A percentile compares a stretch with the other conserved stretches of the same genome.
phyloP scores from a whole-genome alignment of 2,329 filamentous ascomycete genomes.

The Colletotrichum sansevieriae region DNA sequence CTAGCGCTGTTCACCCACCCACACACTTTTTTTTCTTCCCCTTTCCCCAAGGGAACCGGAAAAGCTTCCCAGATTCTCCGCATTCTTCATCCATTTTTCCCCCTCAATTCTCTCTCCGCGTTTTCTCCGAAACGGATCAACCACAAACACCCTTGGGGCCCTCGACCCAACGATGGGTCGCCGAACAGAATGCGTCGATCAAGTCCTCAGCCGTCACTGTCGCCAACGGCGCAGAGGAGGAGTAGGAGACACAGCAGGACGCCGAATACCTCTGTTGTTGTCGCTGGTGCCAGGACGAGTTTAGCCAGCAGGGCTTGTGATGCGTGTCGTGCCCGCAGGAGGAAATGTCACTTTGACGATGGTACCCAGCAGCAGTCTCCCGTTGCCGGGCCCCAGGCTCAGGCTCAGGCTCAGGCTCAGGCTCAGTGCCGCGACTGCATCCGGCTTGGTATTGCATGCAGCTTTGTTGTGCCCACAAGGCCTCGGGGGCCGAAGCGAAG shows the following conservation, averaged over 20 bases:
- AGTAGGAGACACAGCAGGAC: slow-evolving; percentile 24
- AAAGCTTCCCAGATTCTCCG: slow-evolving; percentile 25
- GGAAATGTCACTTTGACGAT: slow-evolving; percentile 44
- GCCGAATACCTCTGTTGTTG: background rate
- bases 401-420: slow-evolving; percentile 21
- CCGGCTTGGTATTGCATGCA: slow-evolving; percentile 44
- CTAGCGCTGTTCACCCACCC: background rate
- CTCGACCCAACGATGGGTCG: slow-evolving; percentile 12
- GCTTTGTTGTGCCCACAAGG: slow-evolving; percentile 45
- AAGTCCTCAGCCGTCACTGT: slow-evolving; percentile 11
- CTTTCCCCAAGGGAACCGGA: background rate
- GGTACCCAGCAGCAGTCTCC: slow-evolving; percentile 1
- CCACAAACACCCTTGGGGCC: slow-evolving; percentile 13
- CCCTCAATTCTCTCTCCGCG: slow-evolving; percentile 26
- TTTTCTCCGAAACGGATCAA: slow-evolving; percentile 27
- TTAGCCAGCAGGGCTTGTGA: slow-evolving; percentile 46
- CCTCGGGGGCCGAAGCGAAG: slow-evolving; percentile 45
- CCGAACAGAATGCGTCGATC: slow-evolving; percentile 32
- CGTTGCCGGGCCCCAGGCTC: background rate
- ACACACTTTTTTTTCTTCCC: no score
- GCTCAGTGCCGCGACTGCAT: slow-evolving; percentile 42
- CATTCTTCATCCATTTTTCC: slow-evolving; percentile 35
- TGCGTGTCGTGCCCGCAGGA: slow-evolving; percentile 45
- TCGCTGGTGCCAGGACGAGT: background rate
- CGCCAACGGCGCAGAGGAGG: slow-evolving; percentile 13